Conservation (phyloP, 108 stramenopile species). For the Schizochytrium sp. region DNA sequence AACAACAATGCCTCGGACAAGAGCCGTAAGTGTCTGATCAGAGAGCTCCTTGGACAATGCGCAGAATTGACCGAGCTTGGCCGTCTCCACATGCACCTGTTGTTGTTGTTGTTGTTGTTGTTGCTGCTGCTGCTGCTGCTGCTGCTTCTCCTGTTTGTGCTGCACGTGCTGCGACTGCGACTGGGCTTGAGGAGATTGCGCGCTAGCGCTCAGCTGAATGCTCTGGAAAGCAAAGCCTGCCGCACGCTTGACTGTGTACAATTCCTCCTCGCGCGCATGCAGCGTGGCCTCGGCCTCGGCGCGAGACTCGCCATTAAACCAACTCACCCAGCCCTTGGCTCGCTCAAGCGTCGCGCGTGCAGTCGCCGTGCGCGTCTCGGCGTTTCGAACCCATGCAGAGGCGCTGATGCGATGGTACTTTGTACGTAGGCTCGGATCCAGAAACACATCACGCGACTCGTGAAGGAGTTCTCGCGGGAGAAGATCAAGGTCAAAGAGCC, state of each 20-base stretch:
- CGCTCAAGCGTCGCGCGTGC: not conserved
- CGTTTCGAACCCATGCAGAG: not conserved
- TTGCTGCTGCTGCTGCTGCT: not conserved
- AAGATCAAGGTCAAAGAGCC: not conserved
- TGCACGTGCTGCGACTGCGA: not conserved
- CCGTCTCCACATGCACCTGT: not conserved
- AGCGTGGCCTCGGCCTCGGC: not conserved
- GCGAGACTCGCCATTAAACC: conserved; percentile 13
- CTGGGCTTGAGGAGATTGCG: not conserved
- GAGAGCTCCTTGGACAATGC: not conserved
- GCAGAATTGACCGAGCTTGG: not conserved
- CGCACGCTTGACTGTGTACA: not conserved
- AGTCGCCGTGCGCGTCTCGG: not conserved
- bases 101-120: not conserved
- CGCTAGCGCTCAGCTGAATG: not conserved
- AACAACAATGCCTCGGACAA: not conserved
- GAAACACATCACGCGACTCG: not conserved
- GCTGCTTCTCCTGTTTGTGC: not conserved
- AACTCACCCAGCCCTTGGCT: not conserved
- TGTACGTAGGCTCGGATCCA: not conserved
- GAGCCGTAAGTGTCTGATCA: not conserved
- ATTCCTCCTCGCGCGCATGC: not conserved
- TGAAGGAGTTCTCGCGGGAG: not conserved
- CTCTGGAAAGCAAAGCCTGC: not conserved
- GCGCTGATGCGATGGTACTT: not conserved